Evolutionary conservation across 2,329 filamentous ascomycete species (phyloP), one percentile per base, ranked within the genome.

Genomic region (Colletotrichum orbiculare): DNA sequence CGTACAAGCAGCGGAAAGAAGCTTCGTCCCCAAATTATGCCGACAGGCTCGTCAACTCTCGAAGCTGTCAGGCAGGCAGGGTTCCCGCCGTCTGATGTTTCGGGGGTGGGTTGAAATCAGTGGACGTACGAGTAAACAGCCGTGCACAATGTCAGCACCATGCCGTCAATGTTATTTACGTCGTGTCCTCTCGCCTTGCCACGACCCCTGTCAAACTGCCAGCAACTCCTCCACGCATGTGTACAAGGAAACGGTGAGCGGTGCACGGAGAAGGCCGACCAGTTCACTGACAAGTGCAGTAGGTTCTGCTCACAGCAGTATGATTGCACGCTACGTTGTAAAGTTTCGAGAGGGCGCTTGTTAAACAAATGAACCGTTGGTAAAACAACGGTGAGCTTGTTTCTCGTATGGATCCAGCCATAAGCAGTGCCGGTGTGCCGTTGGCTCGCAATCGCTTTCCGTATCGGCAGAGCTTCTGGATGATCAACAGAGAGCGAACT

Each of bases 51-150:
- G 25, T 17, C 45, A 52, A 8, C 45, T 13, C 25, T 41, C 25
- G 42, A 41, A 33, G 39, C 46, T 52, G 50, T 61, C 52, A 56
- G 33, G 41, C 34, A 65, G 48, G 45, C 34, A 65, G 48, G 45
- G 50, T 56, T 65, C 34, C 39, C 33, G 46, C 35, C 52, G 37
- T 62, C 62, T 42, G 62, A 56, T 62, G 46, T 62, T 35, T 33
- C 10, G 15, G 8, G 56, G 33, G 10, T 5, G 25, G 25, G 25
- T 4, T 5, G 25, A 25, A 25, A 11, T 42, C 47, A 13, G 39
- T 54, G 45, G 61, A 56, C 57, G 41, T 43, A 42, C 42, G 8
- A n/a, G 42, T 52, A 41, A 39, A 35, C 13, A 41, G 17, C 35
- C 17, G 34, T 43, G 47, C 39, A 17, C n/a, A 17, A 35, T 52